phyloP scores from a whole-genome alignment of 805 yeast species.

The Kockiozyma suomiensis region DNA sequence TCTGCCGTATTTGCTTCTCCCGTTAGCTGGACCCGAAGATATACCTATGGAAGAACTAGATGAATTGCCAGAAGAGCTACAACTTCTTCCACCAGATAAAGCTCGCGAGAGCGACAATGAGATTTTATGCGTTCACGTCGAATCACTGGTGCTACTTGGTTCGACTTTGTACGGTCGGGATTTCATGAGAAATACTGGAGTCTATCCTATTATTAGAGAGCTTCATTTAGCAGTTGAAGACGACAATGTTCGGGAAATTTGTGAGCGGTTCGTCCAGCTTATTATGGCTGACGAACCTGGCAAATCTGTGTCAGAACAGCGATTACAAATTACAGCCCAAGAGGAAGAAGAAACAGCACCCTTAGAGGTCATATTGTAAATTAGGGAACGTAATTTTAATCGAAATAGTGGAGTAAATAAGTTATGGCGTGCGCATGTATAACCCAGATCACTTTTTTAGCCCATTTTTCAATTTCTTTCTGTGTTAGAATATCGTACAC shows the following conservation, averaged over 20 bases:
- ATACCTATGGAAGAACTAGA: constrained; percentile 83
- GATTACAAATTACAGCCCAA: constrained; percentile 48
- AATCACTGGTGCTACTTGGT: constrained; percentile 75
- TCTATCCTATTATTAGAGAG: constrained; percentile 84
- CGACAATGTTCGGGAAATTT: constrained; percentile 61
- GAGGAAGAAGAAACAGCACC: constrained; percentile 43
- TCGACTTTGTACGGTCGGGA: constrained; percentile 76
- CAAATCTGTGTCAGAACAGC: constrained; percentile 50
- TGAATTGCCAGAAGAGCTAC: constrained; percentile 85
- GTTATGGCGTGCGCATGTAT: too few relatives aligned
- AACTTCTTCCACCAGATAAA: constrained; percentile 74
- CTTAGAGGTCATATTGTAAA: constrained; percentile 17
- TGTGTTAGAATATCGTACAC: not conserved
- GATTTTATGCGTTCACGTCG: constrained; percentile 70
- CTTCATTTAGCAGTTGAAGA: constrained; percentile 51
- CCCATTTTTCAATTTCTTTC: too few relatives aligned
- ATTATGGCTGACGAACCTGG: constrained; percentile 67
- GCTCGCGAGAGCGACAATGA: constrained; percentile 70
- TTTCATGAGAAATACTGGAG: constrained; percentile 73
- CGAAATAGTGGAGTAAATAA: too few relatives aligned
- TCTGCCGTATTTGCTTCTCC: constrained; percentile 78
- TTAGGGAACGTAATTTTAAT: too few relatives aligned
- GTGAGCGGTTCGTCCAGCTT: constrained; percentile 86
- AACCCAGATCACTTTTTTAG: too few relatives aligned
- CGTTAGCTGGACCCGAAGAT: constrained; percentile 76